Percentiles rank a stretch among this genome's conserved stretches.
These are phyloP conservation scores for Hyaloscypha finlandica DNA, from an alignment of 495 filamentous ascomycete species.

Conservation along the genomic window DNA sequence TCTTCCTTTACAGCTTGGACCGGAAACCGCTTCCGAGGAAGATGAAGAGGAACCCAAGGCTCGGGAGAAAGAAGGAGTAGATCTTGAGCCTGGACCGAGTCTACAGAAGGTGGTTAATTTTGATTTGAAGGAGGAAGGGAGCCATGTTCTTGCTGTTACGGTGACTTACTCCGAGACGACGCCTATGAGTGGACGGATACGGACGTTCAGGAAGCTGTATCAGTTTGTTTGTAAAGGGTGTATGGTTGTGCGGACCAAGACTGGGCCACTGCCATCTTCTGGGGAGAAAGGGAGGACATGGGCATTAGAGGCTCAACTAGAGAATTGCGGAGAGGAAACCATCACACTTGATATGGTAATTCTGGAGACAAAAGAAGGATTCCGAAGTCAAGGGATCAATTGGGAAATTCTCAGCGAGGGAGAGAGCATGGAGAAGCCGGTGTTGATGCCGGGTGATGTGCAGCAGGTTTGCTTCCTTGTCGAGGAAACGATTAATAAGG, in stretches of 20 bases:
- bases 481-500: constrained; percentile 60
- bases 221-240: constrained; percentile 92
- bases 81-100: constrained; percentile 65
- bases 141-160: constrained; percentile 91
- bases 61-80: constrained; percentile 36
- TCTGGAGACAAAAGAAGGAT: constrained; percentile 50
- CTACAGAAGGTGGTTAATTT: constrained; percentile 82
- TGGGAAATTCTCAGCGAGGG: constrained; percentile 47
- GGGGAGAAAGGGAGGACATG: constrained; percentile 37
- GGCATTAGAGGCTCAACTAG: constrained; percentile 88
- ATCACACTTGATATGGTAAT: constrained; percentile 60
- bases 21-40: constrained; percentile 22
- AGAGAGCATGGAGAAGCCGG: constrained; percentile 49
- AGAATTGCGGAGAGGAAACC: constrained; percentile 79
- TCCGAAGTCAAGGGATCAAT: constrained; percentile 51
- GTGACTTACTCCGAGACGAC: constrained; percentile 80
- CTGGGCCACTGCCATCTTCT: constrained; percentile 54
- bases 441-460: constrained; percentile 81
- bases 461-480: constrained; percentile 90
- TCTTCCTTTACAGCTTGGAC: constrained; percentile 26
- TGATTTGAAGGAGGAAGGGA: constrained; percentile 91
- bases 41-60: constrained; percentile 23
- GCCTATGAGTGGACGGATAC: constrained; percentile 65
- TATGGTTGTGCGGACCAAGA: constrained; percentile 87
- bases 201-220: constrained; percentile 94